phyloP scores from a whole-genome alignment of 2,329 filamentous ascomycete species.

The Clathrospora elynae region DNA sequence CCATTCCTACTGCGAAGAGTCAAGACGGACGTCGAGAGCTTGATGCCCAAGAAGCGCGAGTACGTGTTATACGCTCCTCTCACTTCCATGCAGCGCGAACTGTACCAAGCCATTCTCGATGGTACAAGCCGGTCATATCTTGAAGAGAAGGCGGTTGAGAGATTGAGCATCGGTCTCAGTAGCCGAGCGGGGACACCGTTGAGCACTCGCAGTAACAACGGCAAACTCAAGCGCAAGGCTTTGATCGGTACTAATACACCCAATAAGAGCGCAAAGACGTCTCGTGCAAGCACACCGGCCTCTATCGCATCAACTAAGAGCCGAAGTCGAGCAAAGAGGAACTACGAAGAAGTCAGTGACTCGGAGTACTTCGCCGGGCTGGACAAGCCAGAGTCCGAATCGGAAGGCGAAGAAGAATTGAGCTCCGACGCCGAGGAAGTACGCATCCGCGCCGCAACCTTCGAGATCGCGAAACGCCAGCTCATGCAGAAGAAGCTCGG shows the following conservation, averaged over 20 bases:
- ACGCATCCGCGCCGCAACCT: constrained; percentile 66
- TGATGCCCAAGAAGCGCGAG: constrained; percentile 94
- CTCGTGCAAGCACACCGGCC: constrained; percentile 73
- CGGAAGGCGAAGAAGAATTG: constrained; percentile 48
- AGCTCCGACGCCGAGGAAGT: constrained; percentile 63
- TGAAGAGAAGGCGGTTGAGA: constrained; percentile 76
- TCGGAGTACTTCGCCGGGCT: constrained; percentile 82
- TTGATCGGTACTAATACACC: constrained; percentile 53
- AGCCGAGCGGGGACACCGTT: constrained; percentile 57
- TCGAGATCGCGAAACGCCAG: constrained; percentile 82
- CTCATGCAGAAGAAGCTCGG: constrained; percentile 90
- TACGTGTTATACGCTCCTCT: constrained; percentile 95
- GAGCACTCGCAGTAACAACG: constrained; percentile 51
- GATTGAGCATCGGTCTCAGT: constrained; percentile 55
- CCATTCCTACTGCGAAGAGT: constrained; percentile 85
- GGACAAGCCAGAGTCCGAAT: constrained; percentile 60
- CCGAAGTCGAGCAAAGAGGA: constrained; percentile 62
- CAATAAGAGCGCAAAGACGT: constrained; percentile 77
- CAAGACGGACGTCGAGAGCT: constrained; percentile 89
- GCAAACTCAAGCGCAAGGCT: constrained; percentile 64
- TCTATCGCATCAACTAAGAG: constrained; percentile 58
- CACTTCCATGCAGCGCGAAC: constrained; percentile 84
- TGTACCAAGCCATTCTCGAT: constrained; percentile 77
- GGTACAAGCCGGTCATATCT: constrained; percentile 62
- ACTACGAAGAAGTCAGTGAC: constrained; percentile 75